Base-by-base conservation (phyloP, 345 rosid species). In the Arabis alpina region DNA sequence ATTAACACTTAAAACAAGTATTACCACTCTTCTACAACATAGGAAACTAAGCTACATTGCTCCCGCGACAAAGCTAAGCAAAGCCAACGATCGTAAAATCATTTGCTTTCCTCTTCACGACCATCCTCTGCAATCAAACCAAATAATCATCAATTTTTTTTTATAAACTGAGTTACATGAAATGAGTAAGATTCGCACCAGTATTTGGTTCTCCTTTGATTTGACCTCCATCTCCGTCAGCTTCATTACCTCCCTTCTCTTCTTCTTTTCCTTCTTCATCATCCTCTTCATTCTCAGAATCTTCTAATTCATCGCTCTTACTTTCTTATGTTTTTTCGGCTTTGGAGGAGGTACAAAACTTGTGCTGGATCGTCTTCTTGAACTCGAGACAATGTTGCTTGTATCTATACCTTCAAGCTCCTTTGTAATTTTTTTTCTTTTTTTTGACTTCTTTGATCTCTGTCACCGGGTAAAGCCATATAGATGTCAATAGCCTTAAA, bases 341-440 rank as follows among this genome's bases (percentile, higher is more conserved):
- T 86, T 90, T 75, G 89, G 87, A 39, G 88, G 92, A 72, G 90
- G 80, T 24, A 68, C 76, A 59, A 83, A 90, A 75, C 87, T 86
- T 56, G 76, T 70, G 10, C 84, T 64, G 12, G 91, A 73, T 80
- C 97, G 83, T 82, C 96, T 86, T 40, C 98, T 88, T 16, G 96
- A 86, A 77, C 86, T 91, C 27, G 85, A 78, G 40, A 93, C 92
- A 54, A 88, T 88, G 69, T 91, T 93, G 66, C 97, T 88, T 30
- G 61, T 82, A 82, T 93, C 97, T 77, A 91, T 91, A 60, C 96
- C 97, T 79, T 91, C 97, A 6, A 93, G 92, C 82, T 93, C 97
- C 76, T 78, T 90, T 43, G 84, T 85, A 70, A 84, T 82, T 77
- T 93, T 89, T 78, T 93, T 93, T 62, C 53, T n/a, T 84, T 81